Conservation (phyloP, 179 eudicot genomes). For the Corrigiola litoralis region DNA sequence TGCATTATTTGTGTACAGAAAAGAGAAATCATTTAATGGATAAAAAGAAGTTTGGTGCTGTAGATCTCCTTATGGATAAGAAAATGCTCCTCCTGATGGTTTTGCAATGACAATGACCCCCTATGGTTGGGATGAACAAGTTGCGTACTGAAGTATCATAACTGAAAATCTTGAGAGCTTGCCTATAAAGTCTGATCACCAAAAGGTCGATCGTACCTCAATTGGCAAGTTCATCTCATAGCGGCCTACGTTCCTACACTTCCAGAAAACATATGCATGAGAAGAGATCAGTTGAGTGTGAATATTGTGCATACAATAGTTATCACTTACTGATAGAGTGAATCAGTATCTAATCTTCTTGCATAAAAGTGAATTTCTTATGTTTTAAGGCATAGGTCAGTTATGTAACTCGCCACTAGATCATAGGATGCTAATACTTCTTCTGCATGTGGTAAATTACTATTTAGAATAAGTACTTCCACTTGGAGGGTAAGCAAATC, state of each 20-base stretch:
- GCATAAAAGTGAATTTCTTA: not conserved
- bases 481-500: slow-evolving; percentile 16
- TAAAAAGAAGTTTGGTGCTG: slow-evolving; percentile 7
- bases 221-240: not conserved
- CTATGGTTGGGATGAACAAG: slow-evolving; percentile 8
- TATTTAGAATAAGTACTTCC: not conserved
- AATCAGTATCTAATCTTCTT: not conserved
- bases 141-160: slow-evolving; percentile 10
- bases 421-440: not conserved
- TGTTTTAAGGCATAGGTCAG: not conserved
- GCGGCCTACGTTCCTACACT: not conserved
- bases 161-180: too few relatives aligned
- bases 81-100: slow-evolving; percentile 5
- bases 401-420: slow-evolving; percentile 3
- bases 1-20: not conserved
- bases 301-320: not conserved
- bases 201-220: not conserved
- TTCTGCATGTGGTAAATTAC: not conserved
- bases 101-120: slow-evolving; percentile 6
- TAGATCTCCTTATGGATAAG: slow-evolving; percentile 8
- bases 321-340: not conserved
- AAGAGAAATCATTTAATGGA: slow-evolving; percentile 7
- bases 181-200: too few relatives aligned
- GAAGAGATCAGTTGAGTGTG: not conserved
- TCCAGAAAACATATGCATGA: not conserved